A percentile compares a stretch with the other conserved stretches of the same genome.
phyloP scores from a whole-genome alignment of 768 basidiomycete genomes.

The button mushroom (Agaricus bisporus) region DNA sequence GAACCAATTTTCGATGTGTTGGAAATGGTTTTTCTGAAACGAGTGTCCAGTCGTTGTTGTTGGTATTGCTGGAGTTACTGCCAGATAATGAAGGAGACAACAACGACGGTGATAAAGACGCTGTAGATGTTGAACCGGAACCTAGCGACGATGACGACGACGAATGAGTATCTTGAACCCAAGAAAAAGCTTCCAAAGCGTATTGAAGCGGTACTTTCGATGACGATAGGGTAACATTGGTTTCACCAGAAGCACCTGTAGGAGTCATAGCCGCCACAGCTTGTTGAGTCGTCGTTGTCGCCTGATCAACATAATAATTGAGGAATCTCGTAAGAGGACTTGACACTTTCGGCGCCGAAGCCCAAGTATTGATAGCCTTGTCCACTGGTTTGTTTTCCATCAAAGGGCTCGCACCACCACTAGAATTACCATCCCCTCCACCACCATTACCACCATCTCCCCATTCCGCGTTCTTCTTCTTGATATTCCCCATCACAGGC shows the following conservation, averaged over 20 bases:
- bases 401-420: constrained; percentile 8
- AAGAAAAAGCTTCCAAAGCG: constrained; percentile 76
- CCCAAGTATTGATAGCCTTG: constrained; percentile 31
- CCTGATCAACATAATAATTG: constrained; percentile 70
- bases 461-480: constrained; percentile 69
- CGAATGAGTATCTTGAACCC: constrained; percentile 56
- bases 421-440: constrained; percentile 14
- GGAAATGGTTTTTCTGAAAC: constrained; percentile 73
- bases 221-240: constrained; percentile 37
- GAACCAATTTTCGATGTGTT: constrained; percentile 68
- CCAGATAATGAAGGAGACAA: no score
- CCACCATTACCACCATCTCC: constrained; percentile 29
- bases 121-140: no score
- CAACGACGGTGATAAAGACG: no score
- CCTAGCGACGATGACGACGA: neutral
- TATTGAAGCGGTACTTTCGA: constrained; percentile 72
- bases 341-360: constrained; percentile 58
- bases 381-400: constrained; percentile 12
- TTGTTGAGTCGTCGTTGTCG: constrained; percentile 65
- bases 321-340: constrained; percentile 70
- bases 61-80: no score
- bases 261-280: constrained; percentile 77
- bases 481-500: constrained; percentile 67
- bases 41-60: constrained; percentile 60
- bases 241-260: constrained; percentile 32